These are phyloP conservation scores for Astrothelium macrocarpum DNA, from an alignment of 495 filamentous ascomycete species.

Conservation along the genomic window DNA sequence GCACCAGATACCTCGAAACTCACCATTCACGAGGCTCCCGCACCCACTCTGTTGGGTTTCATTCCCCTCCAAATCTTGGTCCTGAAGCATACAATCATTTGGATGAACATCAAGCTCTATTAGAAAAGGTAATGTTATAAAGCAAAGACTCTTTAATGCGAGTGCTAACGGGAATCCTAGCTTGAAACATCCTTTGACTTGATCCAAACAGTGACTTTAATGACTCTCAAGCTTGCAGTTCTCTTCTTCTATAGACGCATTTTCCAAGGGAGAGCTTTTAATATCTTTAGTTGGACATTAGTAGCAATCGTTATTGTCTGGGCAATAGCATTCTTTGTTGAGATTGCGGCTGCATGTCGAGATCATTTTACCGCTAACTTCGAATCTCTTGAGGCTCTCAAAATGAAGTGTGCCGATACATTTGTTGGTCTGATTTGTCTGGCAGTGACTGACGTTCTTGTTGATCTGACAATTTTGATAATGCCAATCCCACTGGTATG, in stretches of 20 bases:
- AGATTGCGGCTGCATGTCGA: slow-evolving; percentile 10
- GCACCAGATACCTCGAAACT: background rate
- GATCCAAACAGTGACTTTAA: background rate
- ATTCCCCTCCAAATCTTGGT: background rate
- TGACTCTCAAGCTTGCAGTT: background rate
- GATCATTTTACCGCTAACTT: slow-evolving; percentile 11
- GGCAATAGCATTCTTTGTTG: slow-evolving; percentile 11
- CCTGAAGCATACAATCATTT: background rate
- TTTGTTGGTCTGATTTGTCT: slow-evolving; percentile 13
- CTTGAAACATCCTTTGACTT: background rate
- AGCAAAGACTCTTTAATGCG: background rate
- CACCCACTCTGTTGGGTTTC: background rate
- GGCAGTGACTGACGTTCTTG: slow-evolving; percentile 11
- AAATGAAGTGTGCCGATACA: slow-evolving; percentile 12
- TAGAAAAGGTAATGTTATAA: background rate
- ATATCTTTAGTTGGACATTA: slow-evolving; percentile 5
- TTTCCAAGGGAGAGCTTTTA: background rate
- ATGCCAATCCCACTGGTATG: slow-evolving; percentile 15
- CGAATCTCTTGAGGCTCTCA: slow-evolving; percentile 11
- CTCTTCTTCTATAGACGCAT: background rate
- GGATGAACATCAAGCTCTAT: background rate
- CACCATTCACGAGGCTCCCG: background rate
- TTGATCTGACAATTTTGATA: slow-evolving; percentile 13
- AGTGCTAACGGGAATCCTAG: background rate
- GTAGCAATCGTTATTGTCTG: slow-evolving; percentile 6